Evolutionary conservation across 2,329 filamentous ascomycete species (phyloP), one percentile per base, ranked within the genome.

Genomic region (Colletotrichum orbiculare): DNA sequence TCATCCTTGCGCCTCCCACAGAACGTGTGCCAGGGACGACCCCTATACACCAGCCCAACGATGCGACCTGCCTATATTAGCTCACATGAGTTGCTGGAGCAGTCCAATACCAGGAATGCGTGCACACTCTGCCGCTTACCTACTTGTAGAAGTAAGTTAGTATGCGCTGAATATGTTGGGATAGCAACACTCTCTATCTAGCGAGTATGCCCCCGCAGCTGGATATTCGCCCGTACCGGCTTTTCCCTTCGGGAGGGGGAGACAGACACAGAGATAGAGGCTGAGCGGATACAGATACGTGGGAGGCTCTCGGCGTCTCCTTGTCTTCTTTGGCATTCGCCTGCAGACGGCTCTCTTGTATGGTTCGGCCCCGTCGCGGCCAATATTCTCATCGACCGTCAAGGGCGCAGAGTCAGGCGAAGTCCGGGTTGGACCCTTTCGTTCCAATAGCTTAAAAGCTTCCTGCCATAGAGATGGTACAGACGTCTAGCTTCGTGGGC

Each of bases 1-100:
- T 33, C 35, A 65, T 62, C 52, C 61, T 49, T 64, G 61, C 41
- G 17, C 13, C n/a, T 25, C 50, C 56, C 33, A 47, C 12, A 12
- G 15, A n/a, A 34, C 53, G 45, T 25, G 39, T 52, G 35, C 33
- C 52, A 53, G 52, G 57, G 58, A 48, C 50, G 33, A 52, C 37
- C 52, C 50, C 52, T 41, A 41, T 8, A 47, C n/a, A 39, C 17
- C 13, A 37, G 25, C 13, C 12, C 15, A 25, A 41, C 39, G 52
- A 62, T 53, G 37, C 35, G 42, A 62, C 62, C 62, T 56, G 46
- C 58, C 62, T 56, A 48, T 55, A 56, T 10, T 35, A 52, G 58
- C 59, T 42, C 37, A 37, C 37, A 17, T 42, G 57, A 55, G 46
- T 48, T 55, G 11, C 46, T 25, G 46, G 46, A 41, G n/a, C 35